Evolutionary conservation across 2,329 filamentous ascomycete species (phyloP).

Genomic region (Huntiella decipiens): DNA sequence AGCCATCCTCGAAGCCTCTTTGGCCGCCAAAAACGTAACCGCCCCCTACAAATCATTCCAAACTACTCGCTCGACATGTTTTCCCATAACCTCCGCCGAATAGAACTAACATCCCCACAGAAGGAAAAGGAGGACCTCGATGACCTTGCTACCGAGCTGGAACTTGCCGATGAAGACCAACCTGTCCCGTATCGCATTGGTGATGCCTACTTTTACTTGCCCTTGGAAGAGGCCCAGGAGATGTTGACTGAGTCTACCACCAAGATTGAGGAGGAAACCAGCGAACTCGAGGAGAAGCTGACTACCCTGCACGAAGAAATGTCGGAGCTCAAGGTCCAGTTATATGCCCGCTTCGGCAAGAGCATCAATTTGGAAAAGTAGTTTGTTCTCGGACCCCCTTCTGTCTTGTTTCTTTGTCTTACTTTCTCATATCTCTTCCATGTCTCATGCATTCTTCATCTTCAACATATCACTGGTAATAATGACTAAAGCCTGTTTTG

Average conservation of each 20-base stretch:
- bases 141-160: conserved; percentile 75
- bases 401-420: too few species aligned
- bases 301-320: conserved; percentile 65
- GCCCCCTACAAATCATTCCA: conserved; percentile 2
- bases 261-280: conserved; percentile 59
- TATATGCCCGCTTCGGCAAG: conserved; percentile 88
- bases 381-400: not conserved
- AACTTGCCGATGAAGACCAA: conserved; percentile 89
- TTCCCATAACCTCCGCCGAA: not conserved
- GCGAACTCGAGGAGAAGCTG: conserved; percentile 57
- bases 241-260: conserved; percentile 55
- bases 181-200: conserved; percentile 94
- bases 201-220: conserved; percentile 81
- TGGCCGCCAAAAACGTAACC: conserved; percentile 59
- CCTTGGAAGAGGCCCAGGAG: conserved; percentile 68
- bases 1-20: conserved; percentile 55
- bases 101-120: conserved; percentile 26
- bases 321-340: conserved; percentile 69
- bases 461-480: too few species aligned
- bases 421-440: too few species aligned
- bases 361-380: conserved; percentile 76
- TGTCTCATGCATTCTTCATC: too few species aligned
- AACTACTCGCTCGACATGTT: too few species aligned
- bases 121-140: conserved; percentile 98
- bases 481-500: too few species aligned